A percentile compares a stretch with the other conserved stretches of the same genome.
These are phyloP conservation scores for Torulaspora gathmanii DNA, from an alignment of 805 yeast genomes.

Conservation along the genomic window DNA sequence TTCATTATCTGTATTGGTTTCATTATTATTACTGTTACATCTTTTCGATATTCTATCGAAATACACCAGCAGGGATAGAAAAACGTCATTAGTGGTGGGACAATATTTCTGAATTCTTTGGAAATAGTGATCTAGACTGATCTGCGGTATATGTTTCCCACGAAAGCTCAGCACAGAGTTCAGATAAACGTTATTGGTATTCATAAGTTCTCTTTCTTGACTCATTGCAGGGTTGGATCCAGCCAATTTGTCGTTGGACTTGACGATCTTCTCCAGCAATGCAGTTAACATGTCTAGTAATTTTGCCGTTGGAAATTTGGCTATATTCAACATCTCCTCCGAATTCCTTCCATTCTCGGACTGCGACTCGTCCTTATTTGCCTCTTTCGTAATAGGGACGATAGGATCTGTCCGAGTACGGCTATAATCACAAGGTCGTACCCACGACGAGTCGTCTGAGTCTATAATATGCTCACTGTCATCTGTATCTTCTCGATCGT, in stretches of 20 bases:
- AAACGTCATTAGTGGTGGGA: conserved; percentile 97
- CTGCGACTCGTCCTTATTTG: neutral
- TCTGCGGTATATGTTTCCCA: conserved; percentile 96
- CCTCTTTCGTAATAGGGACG: conserved; percentile 7
- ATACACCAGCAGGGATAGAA: conserved; percentile 81
- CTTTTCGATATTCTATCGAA: conserved; percentile 90
- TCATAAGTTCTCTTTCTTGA: conserved; percentile 7
- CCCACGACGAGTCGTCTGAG: conserved; percentile 7
- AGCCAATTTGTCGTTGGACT: conserved; percentile 80
- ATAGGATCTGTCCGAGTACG: conserved; percentile 3
- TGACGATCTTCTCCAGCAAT: conserved; percentile 77
- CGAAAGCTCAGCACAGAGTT: conserved; percentile 73
- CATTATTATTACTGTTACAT: conserved; percentile 27
- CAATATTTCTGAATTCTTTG: conserved; percentile 91
- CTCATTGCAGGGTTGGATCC: conserved; percentile 2
- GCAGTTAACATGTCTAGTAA: conserved; percentile 81
- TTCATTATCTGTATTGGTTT: conserved; percentile 7
- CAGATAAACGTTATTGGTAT: conserved; percentile 7
- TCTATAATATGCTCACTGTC: conserved; percentile 12
- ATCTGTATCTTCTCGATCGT: conserved; percentile 2
- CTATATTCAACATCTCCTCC: conserved; percentile 46
- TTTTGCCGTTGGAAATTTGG: conserved; percentile 76
- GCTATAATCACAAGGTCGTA: conserved; percentile 10
- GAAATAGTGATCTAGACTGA: conserved; percentile 81
- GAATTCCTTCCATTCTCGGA: neutral